Evolutionary conservation across 768 basidiomycete species (phyloP), one percentile per base, ranked within the genome.

Genomic region (Trametes coccinea): DNA sequence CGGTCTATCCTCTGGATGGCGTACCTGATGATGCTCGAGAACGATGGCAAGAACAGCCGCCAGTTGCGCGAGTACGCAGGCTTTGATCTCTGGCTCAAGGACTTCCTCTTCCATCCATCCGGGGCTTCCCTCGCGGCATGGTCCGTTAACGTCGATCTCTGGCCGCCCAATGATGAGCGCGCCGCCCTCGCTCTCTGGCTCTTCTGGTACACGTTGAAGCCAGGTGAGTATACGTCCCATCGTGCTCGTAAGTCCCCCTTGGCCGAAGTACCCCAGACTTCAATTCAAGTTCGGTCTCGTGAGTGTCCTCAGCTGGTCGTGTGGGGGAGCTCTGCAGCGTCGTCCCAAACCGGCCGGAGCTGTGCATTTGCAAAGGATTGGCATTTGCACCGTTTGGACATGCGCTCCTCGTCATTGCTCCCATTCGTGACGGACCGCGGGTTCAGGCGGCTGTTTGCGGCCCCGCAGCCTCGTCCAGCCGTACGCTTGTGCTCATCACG

Each of bases 21-120:
- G 30, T 92, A 89, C 69, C 74, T 90, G 40, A 85, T 93, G 85
- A 82, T 92, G 80, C 76, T 93, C 49, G 92, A 94, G 75, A 88
- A 91, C 66, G 88, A 88, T 31, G 88, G 84, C 45, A 86, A 82
- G 69, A 93, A 93, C 66, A 82, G 82, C 65, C 71, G 51, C 47
- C 90, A 92, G 70, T 79, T 93, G n/a, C 71, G 84, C n/a, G 83
- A 84, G 27, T 91, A 87, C 67, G 90, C 84, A 5, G 68, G 70
- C 43, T 80, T 91, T 58, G 82, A 85, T 56, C 66, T 66, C 0
- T 92, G 90, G 90, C 70, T 93, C 44, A 77, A 76, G 66, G 79
- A 80, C 57, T 92, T 83, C 68, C 87, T 87, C 85, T 86, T 91
- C 63, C 79, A 84, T 59, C 74, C 78, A 9, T 63, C 74, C 14